phyloP scores from a whole-genome alignment of 306 rosid genomes.

The Prunus padus region DNA sequence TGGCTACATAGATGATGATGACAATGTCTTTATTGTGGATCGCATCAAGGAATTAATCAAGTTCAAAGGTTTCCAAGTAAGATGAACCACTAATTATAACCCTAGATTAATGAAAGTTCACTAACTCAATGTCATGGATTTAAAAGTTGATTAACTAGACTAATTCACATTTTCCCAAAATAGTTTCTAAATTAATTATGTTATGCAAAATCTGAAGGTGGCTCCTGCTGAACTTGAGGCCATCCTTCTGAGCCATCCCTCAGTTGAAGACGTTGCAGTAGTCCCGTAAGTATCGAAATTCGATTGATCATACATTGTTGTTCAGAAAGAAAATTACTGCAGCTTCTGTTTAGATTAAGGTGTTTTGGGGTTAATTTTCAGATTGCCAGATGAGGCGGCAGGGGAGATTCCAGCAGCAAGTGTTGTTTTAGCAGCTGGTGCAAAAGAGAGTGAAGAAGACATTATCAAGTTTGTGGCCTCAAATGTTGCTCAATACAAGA shows the following conservation, averaged over 20 bases:
- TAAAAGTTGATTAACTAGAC: neutral
- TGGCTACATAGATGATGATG: constrained; percentile 80
- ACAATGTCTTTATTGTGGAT: constrained; percentile 63
- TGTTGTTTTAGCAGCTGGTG: constrained; percentile 56
- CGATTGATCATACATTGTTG: neutral
- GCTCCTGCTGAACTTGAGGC: constrained; percentile 98
- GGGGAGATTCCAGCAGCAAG: constrained; percentile 95
- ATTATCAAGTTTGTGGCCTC: constrained; percentile 66
- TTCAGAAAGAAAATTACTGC: neutral
- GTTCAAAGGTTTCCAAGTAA: constrained; percentile 63
- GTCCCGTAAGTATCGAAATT: constrained; percentile 59
- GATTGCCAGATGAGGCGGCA: constrained; percentile 82
- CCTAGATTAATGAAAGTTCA: too few species aligned
- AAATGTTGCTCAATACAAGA: constrained; percentile 78
- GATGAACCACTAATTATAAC: neutral
- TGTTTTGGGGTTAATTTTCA: constrained; percentile 19
- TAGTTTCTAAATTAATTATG: neutral
- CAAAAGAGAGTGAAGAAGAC: constrained; percentile 70
- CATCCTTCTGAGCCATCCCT: constrained; percentile 71
- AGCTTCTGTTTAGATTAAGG: neutral
- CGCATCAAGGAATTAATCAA: constrained; percentile 58
- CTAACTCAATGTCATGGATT: neutral
- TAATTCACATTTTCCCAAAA: neutral
- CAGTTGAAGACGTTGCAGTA: constrained; percentile 89
- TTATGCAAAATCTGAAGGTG: constrained; percentile 43